A percentile compares a stretch with the other conserved stretches of the same genome.
Evolutionary conservation across 164 flowering plant species (phyloP).

Genomic region (Cinnamomum micranthum): DNA sequence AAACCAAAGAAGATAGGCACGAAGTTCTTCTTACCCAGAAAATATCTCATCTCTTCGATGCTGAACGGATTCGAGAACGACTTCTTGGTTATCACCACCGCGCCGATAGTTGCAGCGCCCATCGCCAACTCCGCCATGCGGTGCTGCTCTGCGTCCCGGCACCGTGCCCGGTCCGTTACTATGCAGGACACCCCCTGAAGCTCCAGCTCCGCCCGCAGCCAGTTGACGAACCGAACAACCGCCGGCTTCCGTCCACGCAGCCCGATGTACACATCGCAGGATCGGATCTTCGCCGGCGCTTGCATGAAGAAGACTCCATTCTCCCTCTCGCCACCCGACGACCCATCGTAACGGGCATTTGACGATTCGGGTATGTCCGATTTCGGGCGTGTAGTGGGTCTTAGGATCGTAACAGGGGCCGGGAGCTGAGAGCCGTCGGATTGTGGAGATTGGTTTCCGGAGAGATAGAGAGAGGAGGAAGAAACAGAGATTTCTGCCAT

Average conservation of each 20-base stretch:
- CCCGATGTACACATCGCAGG: conserved; percentile 84
- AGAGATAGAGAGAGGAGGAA: conserved; percentile 73
- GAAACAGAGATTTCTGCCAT: conserved; percentile 64
- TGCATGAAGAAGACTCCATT: conserved; percentile 9
- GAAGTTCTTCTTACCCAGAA: conserved; percentile 68
- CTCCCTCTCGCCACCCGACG: neutral
- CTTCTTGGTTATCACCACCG: conserved; percentile 66
- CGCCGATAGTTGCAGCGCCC: conserved; percentile 68
- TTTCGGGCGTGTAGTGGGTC: neutral
- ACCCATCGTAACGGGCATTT: neutral
- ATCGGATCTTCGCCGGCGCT: conserved; percentile 44
- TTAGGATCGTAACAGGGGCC: conserved; percentile 30
- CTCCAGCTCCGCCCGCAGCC: conserved; percentile 88
- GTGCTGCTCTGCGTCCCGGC: conserved; percentile 57
- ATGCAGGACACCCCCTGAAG: conserved; percentile 85
- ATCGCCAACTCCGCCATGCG: conserved; percentile 67
- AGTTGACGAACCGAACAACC: conserved; percentile 63
- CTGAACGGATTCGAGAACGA: conserved; percentile 76
- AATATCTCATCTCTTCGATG: conserved; percentile 69
- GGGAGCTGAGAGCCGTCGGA: conserved; percentile 56
- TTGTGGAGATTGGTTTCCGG: conserved; percentile 81
- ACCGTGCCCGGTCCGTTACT: conserved; percentile 64
- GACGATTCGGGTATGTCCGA: neutral
- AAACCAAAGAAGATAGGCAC: conserved; percentile 80
- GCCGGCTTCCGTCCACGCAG: conserved; percentile 72